A percentile compares a stretch with the other conserved stretches of the same genome.
Conservation (phyloP, 768 basidiomycete species). For the Mycena crocata region DNA sequence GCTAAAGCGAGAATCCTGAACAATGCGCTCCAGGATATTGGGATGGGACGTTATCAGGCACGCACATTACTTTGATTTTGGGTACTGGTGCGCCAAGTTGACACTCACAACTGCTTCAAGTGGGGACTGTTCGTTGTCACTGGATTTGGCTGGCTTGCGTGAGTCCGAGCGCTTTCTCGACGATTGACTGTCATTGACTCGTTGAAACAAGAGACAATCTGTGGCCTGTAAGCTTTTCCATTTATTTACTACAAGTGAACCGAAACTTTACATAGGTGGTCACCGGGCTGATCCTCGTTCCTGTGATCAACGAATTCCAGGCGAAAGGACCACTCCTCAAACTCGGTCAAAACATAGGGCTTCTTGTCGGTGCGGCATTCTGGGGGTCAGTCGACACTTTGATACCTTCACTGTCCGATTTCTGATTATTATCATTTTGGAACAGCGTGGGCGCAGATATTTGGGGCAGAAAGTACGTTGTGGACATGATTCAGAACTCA, state of each 20-base stretch:
- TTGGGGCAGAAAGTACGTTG: conserved; percentile 12
- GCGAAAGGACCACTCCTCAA: conserved; percentile 60
- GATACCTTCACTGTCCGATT: not conserved
- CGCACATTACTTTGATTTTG: conserved; percentile 11
- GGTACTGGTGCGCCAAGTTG: not conserved
- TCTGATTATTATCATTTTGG: not conserved
- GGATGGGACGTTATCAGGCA: conserved; percentile 69
- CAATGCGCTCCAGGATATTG: conserved; percentile 61
- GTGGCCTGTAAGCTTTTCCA: not conserved
- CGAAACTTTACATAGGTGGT: conserved; percentile 42
- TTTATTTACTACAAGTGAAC: not conserved
- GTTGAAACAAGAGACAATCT: conserved; percentile 8
- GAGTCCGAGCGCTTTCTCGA: conserved; percentile 26
- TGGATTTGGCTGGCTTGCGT: conserved; percentile 58
- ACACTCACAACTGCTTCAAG: conserved; percentile 29
- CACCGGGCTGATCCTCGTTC: conserved; percentile 59
- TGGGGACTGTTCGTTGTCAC: conserved; percentile 53
- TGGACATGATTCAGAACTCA: not conserved
- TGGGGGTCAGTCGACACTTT: not conserved
- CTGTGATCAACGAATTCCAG: conserved; percentile 61
- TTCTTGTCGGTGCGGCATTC: conserved; percentile 53
- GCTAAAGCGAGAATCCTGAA: conserved; percentile 62
- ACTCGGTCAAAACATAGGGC: conserved; percentile 63
- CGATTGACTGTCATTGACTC: not conserved
- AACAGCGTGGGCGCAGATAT: conserved; percentile 11